Evolutionary conservation across 257 asterid genomes (phyloP).

Genomic region (Cordia subcordata): DNA sequence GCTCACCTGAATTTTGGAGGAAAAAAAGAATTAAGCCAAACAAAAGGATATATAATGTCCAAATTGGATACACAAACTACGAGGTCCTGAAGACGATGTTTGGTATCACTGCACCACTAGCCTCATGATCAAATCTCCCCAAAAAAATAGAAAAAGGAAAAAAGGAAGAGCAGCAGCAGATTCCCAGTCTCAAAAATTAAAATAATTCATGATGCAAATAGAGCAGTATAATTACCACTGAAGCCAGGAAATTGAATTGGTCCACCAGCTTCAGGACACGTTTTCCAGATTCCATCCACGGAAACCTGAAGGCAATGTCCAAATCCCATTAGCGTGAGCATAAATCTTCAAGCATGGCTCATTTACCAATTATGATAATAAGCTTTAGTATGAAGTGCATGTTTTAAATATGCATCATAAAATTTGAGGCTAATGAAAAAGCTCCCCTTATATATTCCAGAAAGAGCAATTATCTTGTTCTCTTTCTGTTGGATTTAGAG

Average conservation of each 20-base stretch:
- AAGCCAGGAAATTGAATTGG: constrained; percentile 75
- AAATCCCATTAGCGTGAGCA: not conserved
- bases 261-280: constrained; percentile 82
- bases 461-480: no score
- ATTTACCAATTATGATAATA: not conserved
- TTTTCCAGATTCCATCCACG: constrained; percentile 82
- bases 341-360: not conserved
- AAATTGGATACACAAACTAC: no score
- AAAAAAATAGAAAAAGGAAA: no score
- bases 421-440: no score
- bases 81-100: no score
- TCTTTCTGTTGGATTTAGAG: no score
- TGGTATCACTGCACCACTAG: no score
- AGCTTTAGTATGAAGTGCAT: not conserved
- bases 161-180: not conserved
- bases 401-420: no score
- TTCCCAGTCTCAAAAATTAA: not conserved
- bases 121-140: no score
- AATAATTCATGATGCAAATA: not conserved
- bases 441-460: no score
- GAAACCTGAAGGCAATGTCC: constrained; percentile 54
- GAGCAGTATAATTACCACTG: constrained; percentile 44
- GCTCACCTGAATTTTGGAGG: constrained; percentile 52
- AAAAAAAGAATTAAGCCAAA: no score
- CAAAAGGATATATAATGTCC: no score